Evolutionary conservation across 352 stramenopile species (phyloP).

Genomic region (Globisporangium viniferum): DNA sequence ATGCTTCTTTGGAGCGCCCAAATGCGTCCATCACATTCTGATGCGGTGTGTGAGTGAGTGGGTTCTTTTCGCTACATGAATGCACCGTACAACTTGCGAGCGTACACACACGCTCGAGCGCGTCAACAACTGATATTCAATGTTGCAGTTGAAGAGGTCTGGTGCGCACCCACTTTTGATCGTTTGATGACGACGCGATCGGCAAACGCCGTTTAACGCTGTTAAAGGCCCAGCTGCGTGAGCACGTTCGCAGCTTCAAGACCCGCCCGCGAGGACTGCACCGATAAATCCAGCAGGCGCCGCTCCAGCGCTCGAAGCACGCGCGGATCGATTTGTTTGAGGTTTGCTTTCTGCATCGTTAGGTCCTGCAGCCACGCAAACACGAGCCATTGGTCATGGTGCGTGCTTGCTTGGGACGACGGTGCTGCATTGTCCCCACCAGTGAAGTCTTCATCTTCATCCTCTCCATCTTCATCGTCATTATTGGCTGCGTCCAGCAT

Average conservation of each 20-base stretch:
- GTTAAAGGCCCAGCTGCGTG: conserved; percentile 23
- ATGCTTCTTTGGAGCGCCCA: neutral
- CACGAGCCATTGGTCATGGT: conserved; percentile 29
- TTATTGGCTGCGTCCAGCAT: conserved; percentile 28
- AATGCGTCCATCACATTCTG: neutral
- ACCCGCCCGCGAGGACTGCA: conserved; percentile 25
- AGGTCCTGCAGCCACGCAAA: conserved; percentile 49
- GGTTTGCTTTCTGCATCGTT: conserved; percentile 1
- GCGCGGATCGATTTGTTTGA: conserved; percentile 35
- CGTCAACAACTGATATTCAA: neutral
- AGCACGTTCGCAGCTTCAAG: conserved; percentile 40
- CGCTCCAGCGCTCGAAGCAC: conserved; percentile 31
- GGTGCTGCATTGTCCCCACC: neutral
- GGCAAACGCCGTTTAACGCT: neutral
- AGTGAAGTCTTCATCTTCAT: neutral
- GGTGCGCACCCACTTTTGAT: neutral
- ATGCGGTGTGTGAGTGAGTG: neutral
- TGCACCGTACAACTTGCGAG: neutral
- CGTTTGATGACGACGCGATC: neutral
- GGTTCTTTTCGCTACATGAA: neutral
- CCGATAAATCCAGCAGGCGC: conserved; percentile 28
- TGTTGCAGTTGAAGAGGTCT: neutral
- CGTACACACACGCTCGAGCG: neutral
- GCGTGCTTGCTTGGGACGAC: neutral
- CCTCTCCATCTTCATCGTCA: neutral